phyloP scores from a whole-genome alignment of 495 filamentous ascomycete species.

The Penicillium robsamsonii region DNA sequence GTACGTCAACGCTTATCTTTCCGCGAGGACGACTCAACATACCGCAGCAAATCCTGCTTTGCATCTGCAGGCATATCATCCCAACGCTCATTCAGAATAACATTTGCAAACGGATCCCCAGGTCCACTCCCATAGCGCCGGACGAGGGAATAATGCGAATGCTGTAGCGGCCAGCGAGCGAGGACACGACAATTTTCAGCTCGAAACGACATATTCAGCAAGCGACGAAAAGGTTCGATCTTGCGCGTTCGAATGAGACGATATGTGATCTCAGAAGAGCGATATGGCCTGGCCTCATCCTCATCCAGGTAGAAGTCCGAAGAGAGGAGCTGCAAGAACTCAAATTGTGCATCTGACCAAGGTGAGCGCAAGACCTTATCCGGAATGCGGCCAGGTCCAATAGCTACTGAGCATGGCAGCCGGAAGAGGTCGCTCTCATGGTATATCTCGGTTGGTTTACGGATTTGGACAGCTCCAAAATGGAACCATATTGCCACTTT shows the following conservation, averaged over 20 bases:
- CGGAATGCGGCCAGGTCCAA: constrained; percentile 32
- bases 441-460: constrained; percentile 22
- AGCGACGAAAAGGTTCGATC: constrained; percentile 31
- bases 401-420: constrained; percentile 27
- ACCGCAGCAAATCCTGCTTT: constrained; percentile 23
- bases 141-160: constrained; percentile 27
- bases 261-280: constrained; percentile 18
- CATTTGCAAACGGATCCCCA: constrained; percentile 37
- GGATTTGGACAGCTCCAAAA: constrained; percentile 37
- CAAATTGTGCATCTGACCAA: constrained; percentile 42
- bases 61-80: constrained; percentile 22
- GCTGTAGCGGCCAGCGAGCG: constrained; percentile 32
- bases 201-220: constrained; percentile 33
- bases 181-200: constrained; percentile 32
- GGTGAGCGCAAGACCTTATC: constrained; percentile 43
- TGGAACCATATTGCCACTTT: constrained; percentile 40
- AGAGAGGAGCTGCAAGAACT: constrained; percentile 40
- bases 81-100: constrained; percentile 37
- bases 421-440: constrained; percentile 33
- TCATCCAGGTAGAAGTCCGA: constrained; percentile 39
- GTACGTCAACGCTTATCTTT: neutral
- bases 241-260: constrained; percentile 36
- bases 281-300: constrained; percentile 16
- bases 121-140: constrained; percentile 25
- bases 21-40: constrained; percentile 19